phyloP scores from a whole-genome alignment of 1,284 basidiomycete genomes.

The Irpex sp. region DNA sequence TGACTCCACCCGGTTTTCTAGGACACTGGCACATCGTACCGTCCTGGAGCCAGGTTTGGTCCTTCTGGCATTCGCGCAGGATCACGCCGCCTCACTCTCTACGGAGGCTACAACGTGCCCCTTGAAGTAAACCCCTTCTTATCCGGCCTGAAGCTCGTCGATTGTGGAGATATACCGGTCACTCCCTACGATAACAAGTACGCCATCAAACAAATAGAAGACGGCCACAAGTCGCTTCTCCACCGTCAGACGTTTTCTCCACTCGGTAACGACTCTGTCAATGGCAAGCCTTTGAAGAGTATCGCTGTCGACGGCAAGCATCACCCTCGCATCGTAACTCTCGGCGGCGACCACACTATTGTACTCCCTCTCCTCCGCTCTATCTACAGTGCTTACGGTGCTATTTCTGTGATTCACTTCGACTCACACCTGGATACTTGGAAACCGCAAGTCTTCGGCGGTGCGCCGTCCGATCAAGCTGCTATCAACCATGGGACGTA shows the following conservation, averaged over 20 bases:
- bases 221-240: conserved; percentile 60
- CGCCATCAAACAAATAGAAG: conserved; percentile 73
- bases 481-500: conserved; percentile 76
- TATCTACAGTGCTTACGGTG: conserved; percentile 64
- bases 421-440: conserved; percentile 74
- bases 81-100: conserved; percentile 67
- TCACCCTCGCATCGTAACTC: conserved; percentile 67
- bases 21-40: conserved; percentile 75
- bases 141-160: conserved; percentile 59
- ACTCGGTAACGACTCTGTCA: conserved; percentile 55
- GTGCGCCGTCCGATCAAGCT: conserved; percentile 61
- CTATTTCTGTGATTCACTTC: conserved; percentile 77
- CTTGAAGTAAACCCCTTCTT: conserved; percentile 66
- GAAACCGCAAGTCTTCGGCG: conserved; percentile 71
- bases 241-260: conserved; percentile 56
- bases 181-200: conserved; percentile 67
- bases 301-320: conserved; percentile 58
- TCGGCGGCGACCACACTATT: conserved; percentile 80
- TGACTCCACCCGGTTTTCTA: conserved; percentile 19
- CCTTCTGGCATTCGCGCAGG: conserved; percentile 75
- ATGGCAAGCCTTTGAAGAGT: conserved; percentile 50
- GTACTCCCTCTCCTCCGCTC: conserved; percentile 64
- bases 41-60: conserved; percentile 77
- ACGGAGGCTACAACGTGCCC: conserved; percentile 74
- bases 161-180: conserved; percentile 63